Evolutionary conservation across 257 asterid species (phyloP).

Genomic region (Misopates orontium): DNA sequence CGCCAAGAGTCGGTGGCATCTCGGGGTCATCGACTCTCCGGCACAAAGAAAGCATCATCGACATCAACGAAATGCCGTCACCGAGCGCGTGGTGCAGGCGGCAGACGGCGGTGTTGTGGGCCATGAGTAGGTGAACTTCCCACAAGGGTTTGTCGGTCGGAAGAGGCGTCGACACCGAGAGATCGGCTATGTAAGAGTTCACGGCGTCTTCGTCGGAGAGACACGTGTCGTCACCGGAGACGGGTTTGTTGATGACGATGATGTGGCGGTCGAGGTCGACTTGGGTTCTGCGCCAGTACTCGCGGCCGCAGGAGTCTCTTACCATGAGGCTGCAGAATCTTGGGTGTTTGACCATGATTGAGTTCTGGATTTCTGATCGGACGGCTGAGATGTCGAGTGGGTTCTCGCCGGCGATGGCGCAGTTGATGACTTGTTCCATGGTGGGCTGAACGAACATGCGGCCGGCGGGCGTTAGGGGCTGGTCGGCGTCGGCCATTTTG

Average conservation of each 20-base stretch:
- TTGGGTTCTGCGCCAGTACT: conserved; percentile 60
- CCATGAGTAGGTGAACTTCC: conserved; percentile 73
- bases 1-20: conserved; percentile 39
- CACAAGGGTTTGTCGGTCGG: conserved; percentile 71
- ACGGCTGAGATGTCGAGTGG: conserved; percentile 46
- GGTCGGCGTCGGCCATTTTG: conserved; percentile 26
- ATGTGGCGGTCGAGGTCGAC: conserved; percentile 66
- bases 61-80: conserved; percentile 81
- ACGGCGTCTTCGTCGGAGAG: conserved; percentile 62
- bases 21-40: conserved; percentile 55
- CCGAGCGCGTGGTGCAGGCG: conserved; percentile 89
- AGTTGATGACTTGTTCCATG: conserved; percentile 49
- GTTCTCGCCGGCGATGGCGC: conserved; percentile 35
- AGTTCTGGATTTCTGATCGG: conserved; percentile 35
- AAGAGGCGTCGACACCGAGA: conserved; percentile 63
- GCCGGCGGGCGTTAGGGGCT: conserved; percentile 81
- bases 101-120: conserved; percentile 48
- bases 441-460: conserved; percentile 23
- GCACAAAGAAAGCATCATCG: conserved; percentile 63
- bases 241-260: conserved; percentile 42
- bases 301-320: conserved; percentile 59
- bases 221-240: conserved; percentile 33
- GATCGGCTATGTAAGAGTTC: conserved; percentile 70
- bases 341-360: conserved; percentile 63
- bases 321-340: conserved; percentile 75